Evolutionary conservation across 1,139 yeast species (phyloP).

Genomic region (Kazachstania sp.): DNA sequence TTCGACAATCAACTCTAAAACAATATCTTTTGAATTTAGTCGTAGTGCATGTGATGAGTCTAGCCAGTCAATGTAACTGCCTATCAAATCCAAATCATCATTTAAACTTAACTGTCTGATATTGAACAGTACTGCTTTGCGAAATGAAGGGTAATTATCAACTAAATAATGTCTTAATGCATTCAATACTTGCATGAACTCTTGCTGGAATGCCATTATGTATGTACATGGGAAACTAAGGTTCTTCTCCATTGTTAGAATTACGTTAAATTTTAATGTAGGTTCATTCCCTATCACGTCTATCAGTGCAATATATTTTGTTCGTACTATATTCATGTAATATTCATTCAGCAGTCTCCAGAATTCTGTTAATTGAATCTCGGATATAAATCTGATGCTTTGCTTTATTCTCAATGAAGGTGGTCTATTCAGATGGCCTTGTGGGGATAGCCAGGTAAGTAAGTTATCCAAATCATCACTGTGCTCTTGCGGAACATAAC

Average conservation of each 20-base stretch:
- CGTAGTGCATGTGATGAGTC: slow-evolving; percentile 14
- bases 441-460: slow-evolving; percentile 8
- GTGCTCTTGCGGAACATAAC: slow-evolving; percentile 1
- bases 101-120: slow-evolving; percentile 14
- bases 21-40: slow-evolving; percentile 22
- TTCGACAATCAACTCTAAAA: slow-evolving; percentile 38
- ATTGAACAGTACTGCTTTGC: slow-evolving; percentile 8
- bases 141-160: slow-evolving; percentile 15
- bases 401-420: slow-evolving; percentile 10
- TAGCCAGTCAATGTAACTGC: slow-evolving; percentile 22
- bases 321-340: slow-evolving; percentile 5
- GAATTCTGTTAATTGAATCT: slow-evolving; percentile 1
- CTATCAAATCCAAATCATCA: slow-evolving; percentile 24
- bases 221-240: slow-evolving; percentile 22
- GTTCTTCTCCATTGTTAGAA: slow-evolving; percentile 17
- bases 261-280: slow-evolving; percentile 14
- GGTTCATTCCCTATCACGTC: neutral
- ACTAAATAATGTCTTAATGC: slow-evolving; percentile 23
- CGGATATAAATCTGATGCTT: slow-evolving; percentile 5
- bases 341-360: slow-evolving; percentile 1
- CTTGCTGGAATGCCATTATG: slow-evolving; percentile 12
- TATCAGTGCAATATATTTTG: slow-evolving; percentile 3
- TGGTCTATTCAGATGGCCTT: slow-evolving; percentile 9
- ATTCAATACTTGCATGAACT: slow-evolving; percentile 14
- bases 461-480: slow-evolving; percentile 7